Base-by-base conservation (phyloP, 148 eudicot genomes). In the Chenopodium formosanum region DNA sequence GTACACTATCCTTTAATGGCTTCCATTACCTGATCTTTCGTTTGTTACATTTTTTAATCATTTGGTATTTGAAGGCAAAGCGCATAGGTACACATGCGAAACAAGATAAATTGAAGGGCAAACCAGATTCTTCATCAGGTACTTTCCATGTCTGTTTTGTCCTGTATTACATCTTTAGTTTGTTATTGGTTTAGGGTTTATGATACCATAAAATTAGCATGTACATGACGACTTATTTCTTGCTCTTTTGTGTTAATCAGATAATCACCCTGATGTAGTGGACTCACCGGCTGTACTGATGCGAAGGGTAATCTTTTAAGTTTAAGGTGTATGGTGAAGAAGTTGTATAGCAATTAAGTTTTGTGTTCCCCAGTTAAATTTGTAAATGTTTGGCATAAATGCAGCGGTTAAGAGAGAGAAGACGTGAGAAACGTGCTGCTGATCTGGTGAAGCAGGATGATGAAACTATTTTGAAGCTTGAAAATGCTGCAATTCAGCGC, bases 401-500 rank as follows among this genome's bases (percentile, higher is more conserved):
- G 91, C 90, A 97, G 99, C 88, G 87, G 79, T 71, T 97, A 81
- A 91, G 94, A 85, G 97, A 90, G 75, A 89, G 80, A 78, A 89
- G 89, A 85, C 97, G 93, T 50, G 98, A 90, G 84, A 92, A 89
- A 80, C 97, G 94, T 81, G 94, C 91, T 23, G 91, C 94, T 85
- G 94, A 91, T 73, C 81, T 92, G 76, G 82, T 91, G 25, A 94
- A 92, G 80, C 93, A 88, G 81, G 97, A 94, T 80, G 98, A 89
- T 83, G 99, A 94, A 74, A 89, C 91, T 74, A 86, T 75, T 77
- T 48, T 94, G 71, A 97, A 91, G 85, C 98, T 97, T 80, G 99
- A 97, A 87, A 92, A 90, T 91, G 98, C 94, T 22, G 97, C 99
- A 79, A 90, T 97, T 80, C 97, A 92, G 82, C 92, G 93, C 80